phyloP scores from a whole-genome alignment of 805 yeast species.

The Maudiozyma bulderi region DNA sequence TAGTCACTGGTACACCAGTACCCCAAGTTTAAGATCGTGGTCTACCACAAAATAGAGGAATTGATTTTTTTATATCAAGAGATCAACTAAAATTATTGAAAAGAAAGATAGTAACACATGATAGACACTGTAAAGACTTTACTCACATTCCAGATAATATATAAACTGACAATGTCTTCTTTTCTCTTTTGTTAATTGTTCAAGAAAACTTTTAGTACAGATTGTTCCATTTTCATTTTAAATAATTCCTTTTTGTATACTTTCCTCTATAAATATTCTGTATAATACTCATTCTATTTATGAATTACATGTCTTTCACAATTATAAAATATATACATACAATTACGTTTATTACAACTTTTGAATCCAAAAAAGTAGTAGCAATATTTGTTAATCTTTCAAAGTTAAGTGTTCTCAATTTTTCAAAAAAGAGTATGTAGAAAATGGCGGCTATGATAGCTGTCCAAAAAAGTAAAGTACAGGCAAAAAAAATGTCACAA shows the following conservation, averaged over 20 bases:
- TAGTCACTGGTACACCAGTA: conserved; percentile 35
- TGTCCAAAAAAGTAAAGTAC: too few species aligned
- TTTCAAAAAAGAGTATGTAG: too few species aligned
- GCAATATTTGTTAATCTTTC: too few species aligned
- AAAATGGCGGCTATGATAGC: too few species aligned
- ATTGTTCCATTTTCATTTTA: not conserved
- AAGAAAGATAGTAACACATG: not conserved
- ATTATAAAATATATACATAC: not conserved
- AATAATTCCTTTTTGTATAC: not conserved
- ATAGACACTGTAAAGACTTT: not conserved
- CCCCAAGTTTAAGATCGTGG: conserved; percentile 46
- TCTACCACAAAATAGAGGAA: conserved; percentile 36
- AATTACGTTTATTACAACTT: too few species aligned
- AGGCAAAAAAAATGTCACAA: too few species aligned
- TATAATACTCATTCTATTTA: conserved; percentile 1
- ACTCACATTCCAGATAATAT: not conserved
- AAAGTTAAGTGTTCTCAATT: too few species aligned
- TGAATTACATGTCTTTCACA: conserved; percentile 1
- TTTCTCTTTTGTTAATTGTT: not conserved
- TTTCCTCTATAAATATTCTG: not conserved
- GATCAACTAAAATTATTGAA: not conserved
- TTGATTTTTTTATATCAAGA: not conserved
- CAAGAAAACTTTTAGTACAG: not conserved
- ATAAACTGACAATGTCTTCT: not conserved
- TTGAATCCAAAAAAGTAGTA: too few species aligned